Evolutionary conservation across 2,329 filamentous ascomycete genomes (phyloP).

Genomic region (Ascochyta viciae-villosae): DNA sequence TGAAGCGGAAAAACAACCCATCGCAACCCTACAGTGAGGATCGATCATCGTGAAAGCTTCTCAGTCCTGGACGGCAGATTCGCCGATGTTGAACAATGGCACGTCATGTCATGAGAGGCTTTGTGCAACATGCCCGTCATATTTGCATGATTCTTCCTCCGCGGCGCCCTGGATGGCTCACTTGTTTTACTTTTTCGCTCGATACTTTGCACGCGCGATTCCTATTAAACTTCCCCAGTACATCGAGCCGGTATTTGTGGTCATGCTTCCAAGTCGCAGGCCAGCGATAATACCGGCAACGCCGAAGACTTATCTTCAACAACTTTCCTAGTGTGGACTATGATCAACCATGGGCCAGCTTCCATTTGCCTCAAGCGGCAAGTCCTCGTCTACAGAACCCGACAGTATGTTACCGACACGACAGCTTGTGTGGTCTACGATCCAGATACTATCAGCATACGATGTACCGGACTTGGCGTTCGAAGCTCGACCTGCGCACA

Average conservation of each 20-base stretch:
- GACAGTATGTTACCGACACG: background rate
- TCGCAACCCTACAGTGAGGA: background rate
- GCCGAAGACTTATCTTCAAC: background rate
- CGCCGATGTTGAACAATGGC: background rate
- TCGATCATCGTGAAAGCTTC: background rate
- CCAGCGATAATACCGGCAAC: background rate
- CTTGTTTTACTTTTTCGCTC: slow-evolving; percentile 6
- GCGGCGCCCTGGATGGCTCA: background rate
- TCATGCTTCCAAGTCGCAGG: background rate
- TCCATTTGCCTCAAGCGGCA: background rate
- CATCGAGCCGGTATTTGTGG: background rate
- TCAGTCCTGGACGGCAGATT: background rate
- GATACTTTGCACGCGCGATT: background rate
- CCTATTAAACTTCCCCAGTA: background rate
- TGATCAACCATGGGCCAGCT: background rate
- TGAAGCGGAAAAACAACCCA: slow-evolving; percentile 2
- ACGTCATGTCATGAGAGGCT: background rate
- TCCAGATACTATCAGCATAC: background rate
- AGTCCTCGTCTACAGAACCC: background rate
- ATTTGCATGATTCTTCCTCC: slow-evolving; percentile 6
- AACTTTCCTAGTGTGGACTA: background rate
- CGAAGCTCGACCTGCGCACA: background rate
- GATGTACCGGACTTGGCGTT: background rate
- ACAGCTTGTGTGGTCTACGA: background rate
- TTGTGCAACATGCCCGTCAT: slow-evolving; percentile 4